These are phyloP conservation scores for Ceratobasidium sp. DNA, from an alignment of 1,284 basidiomycete species.

Conservation along the genomic window DNA sequence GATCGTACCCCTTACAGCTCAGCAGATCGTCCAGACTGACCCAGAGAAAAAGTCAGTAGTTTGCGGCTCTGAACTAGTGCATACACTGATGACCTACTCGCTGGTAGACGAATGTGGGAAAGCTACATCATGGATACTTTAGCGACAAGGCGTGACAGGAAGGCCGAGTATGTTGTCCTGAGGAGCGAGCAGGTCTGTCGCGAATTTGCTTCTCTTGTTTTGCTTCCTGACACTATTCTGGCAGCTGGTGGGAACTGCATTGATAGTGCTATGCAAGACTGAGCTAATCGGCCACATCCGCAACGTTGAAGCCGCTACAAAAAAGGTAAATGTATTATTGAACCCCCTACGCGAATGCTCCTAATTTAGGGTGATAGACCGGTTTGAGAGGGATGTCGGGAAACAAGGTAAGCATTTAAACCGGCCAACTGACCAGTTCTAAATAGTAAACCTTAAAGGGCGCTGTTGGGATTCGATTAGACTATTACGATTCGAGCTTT, in stretches of 20 bases:
- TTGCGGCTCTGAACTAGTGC: not conserved
- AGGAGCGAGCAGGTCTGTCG: slow-evolving; percentile 83
- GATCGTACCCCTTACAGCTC: slow-evolving; percentile 94
- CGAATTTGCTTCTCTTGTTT: slow-evolving; percentile 7
- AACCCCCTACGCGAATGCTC: not conserved
- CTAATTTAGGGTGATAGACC: slow-evolving; percentile 62
- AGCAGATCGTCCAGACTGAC: slow-evolving; percentile 96
- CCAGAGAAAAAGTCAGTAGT: slow-evolving; percentile 81
- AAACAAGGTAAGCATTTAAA: slow-evolving; percentile 66
- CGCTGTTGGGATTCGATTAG: slow-evolving; percentile 90
- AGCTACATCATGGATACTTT: slow-evolving; percentile 79
- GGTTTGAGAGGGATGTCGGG: slow-evolving; percentile 96
- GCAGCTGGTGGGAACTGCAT: slow-evolving; percentile 91
- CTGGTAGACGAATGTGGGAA: slow-evolving; percentile 82
- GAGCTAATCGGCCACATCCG: slow-evolving; percentile 79
- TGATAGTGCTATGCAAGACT: slow-evolving; percentile 84
- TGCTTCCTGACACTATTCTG: slow-evolving; percentile 21
- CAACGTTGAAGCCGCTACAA: slow-evolving; percentile 88
- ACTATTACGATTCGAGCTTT: slow-evolving; percentile 88
- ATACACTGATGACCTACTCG: slow-evolving; percentile 5
- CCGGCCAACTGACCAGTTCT: not conserved
- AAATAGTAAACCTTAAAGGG: slow-evolving; percentile 1
- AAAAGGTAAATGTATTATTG: slow-evolving; percentile 67
- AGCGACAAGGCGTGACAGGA: slow-evolving; percentile 68
- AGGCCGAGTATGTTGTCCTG: slow-evolving; percentile 80